Evolutionary conservation across 768 basidiomycete genomes (phyloP).

Genomic region (Lanmaoa rubissima): DNA sequence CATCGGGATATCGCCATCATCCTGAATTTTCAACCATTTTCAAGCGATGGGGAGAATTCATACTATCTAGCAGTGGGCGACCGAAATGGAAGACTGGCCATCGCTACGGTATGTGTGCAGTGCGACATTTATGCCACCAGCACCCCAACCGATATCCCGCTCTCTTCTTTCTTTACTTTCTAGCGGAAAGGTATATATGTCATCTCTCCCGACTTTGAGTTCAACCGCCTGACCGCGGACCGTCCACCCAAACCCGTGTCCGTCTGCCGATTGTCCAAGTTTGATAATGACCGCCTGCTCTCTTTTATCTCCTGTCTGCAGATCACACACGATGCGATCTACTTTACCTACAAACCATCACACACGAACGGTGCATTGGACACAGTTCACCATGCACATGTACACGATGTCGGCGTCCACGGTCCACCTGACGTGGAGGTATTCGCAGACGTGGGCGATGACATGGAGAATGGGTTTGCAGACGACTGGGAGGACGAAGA

Average conservation of each 20-base stretch:
- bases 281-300: slow-evolving; percentile 17
- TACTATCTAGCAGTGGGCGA: slow-evolving; percentile 49
- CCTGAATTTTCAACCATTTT: slow-evolving; percentile 25
- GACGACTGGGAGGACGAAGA: slow-evolving; percentile 19
- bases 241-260: slow-evolving; percentile 34
- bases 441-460: slow-evolving; percentile 6
- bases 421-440: not conserved
- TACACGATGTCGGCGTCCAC: not conserved
- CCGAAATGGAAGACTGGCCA: slow-evolving; percentile 39
- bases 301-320: slow-evolving; percentile 49
- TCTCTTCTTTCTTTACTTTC: not conserved
- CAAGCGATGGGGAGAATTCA: slow-evolving; percentile 27
- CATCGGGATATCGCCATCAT: slow-evolving; percentile 20
- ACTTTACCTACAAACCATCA: slow-evolving; percentile 37
- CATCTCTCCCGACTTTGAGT: slow-evolving; percentile 25
- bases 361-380: not conserved
- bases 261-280: slow-evolving; percentile 17
- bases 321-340: slow-evolving; percentile 52
- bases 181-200: slow-evolving; percentile 26
- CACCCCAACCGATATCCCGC: not conserved
- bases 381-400: not conserved
- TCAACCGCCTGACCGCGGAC: slow-evolving; percentile 22
- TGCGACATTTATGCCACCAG: not conserved
- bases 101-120: slow-evolving; percentile 42
- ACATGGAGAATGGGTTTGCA: slow-evolving; percentile 7